Evolutionary conservation across 164 flowering plant genomes (phyloP), one percentile per base, ranked within the genome.

Genomic region (Liquidambar formosana): DNA sequence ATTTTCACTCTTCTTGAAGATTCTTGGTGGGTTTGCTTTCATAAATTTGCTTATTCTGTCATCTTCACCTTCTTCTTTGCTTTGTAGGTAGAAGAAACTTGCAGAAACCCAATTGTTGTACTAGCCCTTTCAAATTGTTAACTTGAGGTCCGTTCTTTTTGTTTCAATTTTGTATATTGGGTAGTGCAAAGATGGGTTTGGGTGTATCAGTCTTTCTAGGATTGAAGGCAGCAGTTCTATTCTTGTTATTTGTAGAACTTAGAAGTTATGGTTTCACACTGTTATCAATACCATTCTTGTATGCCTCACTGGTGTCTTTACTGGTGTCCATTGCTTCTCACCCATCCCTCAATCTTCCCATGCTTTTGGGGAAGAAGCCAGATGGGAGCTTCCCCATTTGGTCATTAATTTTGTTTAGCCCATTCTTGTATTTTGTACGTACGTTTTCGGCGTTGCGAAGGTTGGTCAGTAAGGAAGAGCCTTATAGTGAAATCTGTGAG

Each of bases 381-480:
- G 91, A 92, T 72, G 98, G 98, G 51, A 73, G 54, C 33, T 83
- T 94, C 41, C 94, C 97, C 14, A 59, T 89, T 22, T 90, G 94
- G 96, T 86, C 97, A 1, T 3, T 70, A 2, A 63, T 92, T 57
- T 58, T 90, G 56, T 94, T 90, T 72, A 70, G 87, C 21, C 97
- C 98, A 0, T 88, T 73, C 69, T 68, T 89, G 59, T 79, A 64
- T 43, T 89, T 88, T 46, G 92, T 86, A 27, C 80, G 95, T 47
- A 12, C 49, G 3, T 87, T 89, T 69, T 84, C 86, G 5, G 26
- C 71, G 1, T 45, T 87, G 47, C 71, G 93, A 28, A 83, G 96
- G 65, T 71, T 75, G 23, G 25, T 12, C 0, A 84, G 86, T 61
- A 77, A 83, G 23, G 97, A 92, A 59, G 86, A 81, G 9, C 86